Evolutionary conservation across 805 yeast species (phyloP), one percentile per base, ranked within the genome.

Genomic region (Hanseniaspora occidentalis): DNA sequence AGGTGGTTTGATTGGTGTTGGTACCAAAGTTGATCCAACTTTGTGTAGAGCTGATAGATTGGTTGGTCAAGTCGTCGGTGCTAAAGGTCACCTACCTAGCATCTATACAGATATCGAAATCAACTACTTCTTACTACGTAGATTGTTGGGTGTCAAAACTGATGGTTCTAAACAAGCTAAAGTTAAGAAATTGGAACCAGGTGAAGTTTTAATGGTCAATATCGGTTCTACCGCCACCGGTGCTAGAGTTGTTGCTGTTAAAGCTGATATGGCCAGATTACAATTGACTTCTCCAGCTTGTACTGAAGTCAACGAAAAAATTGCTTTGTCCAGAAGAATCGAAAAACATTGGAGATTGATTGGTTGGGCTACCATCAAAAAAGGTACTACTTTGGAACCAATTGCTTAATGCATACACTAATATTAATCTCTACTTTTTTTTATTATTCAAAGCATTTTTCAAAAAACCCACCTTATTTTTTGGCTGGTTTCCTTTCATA

Each of bases 321-420:
- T 92, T 64, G 99, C 99, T 31, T 71, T 92, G 58, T 86, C 96
- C 35, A 84, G 99, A 75, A 88, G 98, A 76, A 92, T 92, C 55
- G 99, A 92, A 62, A 89, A 89, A 77, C 99, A 92, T 66, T 92
- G 96, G 95, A 92, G 99, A 75, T 74, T 92, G 62, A 92, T 92
- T 68, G 99, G 99, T 56, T 92, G 99, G 99, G 99, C 98, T 53
- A 86, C 95, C 39, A 89, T 88, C 62, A 83, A 83, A 67, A 85
- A 84, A 67, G 96, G 96, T 66, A 80, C 88, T 45, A 79, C 88
- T 43, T 73, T 83, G 60, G 94, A 83, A 58, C 92, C 92, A 52
- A 66, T 77, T 40, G 60, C 60, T 47, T 56, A 56, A 51, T 39
- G 43, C 41, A 4, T 40, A 23, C 17, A 40, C 13, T 26, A n/a